Conservation (phyloP, 306 rosid genomes). For the Fragaria iinumae region DNA sequence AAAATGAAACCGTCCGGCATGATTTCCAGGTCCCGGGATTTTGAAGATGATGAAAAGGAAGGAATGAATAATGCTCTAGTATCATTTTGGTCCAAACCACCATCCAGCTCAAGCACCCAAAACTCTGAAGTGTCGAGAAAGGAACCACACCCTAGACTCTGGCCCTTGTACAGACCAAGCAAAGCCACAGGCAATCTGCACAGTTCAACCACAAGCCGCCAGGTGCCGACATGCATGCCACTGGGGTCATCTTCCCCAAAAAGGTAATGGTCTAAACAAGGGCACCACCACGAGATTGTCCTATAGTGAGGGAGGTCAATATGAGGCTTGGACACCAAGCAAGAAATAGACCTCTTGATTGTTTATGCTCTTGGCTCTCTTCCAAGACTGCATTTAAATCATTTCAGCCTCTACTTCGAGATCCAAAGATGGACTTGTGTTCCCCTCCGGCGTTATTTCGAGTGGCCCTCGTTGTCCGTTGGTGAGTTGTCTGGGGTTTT, state of each 20-base stretch:
- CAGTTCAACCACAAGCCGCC: slow-evolving; percentile 21
- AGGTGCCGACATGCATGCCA: slow-evolving; percentile 29
- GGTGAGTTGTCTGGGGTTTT: background rate
- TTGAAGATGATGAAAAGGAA: too few relatives aligned
- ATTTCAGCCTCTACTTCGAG: background rate
- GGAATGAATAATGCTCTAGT: too few relatives aligned
- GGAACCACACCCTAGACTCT: too few relatives aligned
- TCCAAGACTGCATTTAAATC: background rate
- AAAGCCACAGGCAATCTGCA: background rate
- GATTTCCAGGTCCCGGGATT: too few relatives aligned
- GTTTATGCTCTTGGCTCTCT: background rate
- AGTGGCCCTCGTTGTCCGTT: slow-evolving; percentile 6
- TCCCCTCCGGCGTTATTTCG: background rate
- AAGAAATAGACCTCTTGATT: slow-evolving; percentile 19
- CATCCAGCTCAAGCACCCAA: too few relatives aligned
- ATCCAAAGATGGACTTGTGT: background rate
- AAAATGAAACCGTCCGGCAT: too few relatives aligned
- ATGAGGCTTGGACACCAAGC: background rate
- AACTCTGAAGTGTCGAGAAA: too few relatives aligned
- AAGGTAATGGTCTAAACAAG: slow-evolving; percentile 3
- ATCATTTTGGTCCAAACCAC: too few relatives aligned
- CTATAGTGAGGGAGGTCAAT: slow-evolving; percentile 2
- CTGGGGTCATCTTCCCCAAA: slow-evolving; percentile 19
- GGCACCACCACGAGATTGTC: slow-evolving; percentile 34
- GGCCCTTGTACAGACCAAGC: background rate